Evolutionary conservation across 2,329 filamentous ascomycete genomes (phyloP).

Genomic region (Aspergillus brasiliensis): DNA sequence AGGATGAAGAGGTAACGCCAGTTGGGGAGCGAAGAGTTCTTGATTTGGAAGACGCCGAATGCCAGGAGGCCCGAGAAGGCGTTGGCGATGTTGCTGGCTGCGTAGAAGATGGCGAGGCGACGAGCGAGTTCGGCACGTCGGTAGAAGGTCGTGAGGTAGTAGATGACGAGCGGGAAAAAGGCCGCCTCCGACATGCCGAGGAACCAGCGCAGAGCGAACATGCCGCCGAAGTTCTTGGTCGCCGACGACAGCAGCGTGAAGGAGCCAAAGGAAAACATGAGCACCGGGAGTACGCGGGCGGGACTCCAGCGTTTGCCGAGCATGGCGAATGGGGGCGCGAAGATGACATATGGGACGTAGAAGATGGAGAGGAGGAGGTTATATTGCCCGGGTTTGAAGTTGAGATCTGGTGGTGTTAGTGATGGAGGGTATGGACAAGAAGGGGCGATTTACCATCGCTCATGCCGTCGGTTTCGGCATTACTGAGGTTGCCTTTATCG

Average conservation of each 20-base stretch:
- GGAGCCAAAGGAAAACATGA: conserved; percentile 70
- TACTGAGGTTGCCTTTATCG: conserved; percentile 56
- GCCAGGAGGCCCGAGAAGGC: conserved; percentile 64
- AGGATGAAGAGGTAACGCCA: conserved; percentile 60
- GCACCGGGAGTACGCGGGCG: conserved; percentile 62
- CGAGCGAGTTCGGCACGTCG: conserved; percentile 70
- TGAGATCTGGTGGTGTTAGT: conserved; percentile 43
- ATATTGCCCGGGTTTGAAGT: conserved; percentile 65
- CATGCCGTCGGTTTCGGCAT: conserved; percentile 60
- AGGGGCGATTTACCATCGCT: conserved; percentile 31
- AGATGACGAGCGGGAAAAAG: conserved; percentile 71
- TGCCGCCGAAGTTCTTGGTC: conserved; percentile 62
- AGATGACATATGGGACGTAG: conserved; percentile 73
- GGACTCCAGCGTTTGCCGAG: conserved; percentile 70
- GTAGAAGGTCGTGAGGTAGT: conserved; percentile 68
- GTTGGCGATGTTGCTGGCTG: conserved; percentile 72
- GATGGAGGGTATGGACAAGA: neutral
- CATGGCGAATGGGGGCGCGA: conserved; percentile 66
- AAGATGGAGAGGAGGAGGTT: conserved; percentile 72
- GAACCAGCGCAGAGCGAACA: conserved; percentile 70
- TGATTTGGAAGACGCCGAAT: conserved; percentile 63
- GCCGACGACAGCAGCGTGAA: conserved; percentile 63
- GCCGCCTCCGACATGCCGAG: conserved; percentile 68
- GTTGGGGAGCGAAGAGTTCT: conserved; percentile 49
- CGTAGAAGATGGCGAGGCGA: conserved; percentile 73